These are phyloP conservation scores for Mycena haematopus DNA, from an alignment of 768 basidiomycete species.

Conservation along the genomic window DNA sequence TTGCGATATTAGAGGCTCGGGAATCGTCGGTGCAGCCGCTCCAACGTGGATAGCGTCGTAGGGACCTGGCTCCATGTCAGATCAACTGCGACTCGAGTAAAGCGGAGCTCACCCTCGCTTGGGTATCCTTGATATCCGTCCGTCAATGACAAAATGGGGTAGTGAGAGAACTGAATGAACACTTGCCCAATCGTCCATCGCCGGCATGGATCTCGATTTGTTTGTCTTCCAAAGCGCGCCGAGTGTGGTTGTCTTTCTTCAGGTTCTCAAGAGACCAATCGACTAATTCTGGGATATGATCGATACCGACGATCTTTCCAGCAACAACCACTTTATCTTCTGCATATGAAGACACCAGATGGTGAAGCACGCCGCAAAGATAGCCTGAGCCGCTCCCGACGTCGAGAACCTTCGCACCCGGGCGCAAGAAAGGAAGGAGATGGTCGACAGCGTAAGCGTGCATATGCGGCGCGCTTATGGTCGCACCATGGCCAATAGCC, in stretches of 20 bases:
- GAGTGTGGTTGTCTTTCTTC: conserved; percentile 62
- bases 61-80: conserved; percentile 49
- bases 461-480: conserved; percentile 98
- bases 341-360: conserved; percentile 47
- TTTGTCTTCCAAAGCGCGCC: conserved; percentile 55
- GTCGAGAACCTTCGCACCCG: conserved; percentile 82
- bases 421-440: conserved; percentile 72
- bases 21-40: conserved; percentile 83
- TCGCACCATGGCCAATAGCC: conserved; percentile 82
- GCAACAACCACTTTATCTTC: conserved; percentile 31
- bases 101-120: conserved; percentile 37
- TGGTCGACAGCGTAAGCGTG: conserved; percentile 88
- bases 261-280: conserved; percentile 76
- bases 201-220: conserved; percentile 71
- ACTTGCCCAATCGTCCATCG: conserved; percentile 77
- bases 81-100: neutral
- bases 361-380: conserved; percentile 80
- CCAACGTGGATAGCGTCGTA: conserved; percentile 94
- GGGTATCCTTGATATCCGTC: conserved; percentile 40
- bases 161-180: neutral
- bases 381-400: conserved; percentile 92
- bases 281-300: conserved; percentile 85
- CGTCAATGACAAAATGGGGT: conserved; percentile 4
- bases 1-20: conserved; percentile 76
- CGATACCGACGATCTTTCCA: conserved; percentile 85